Percentiles rank a stretch among this genome's conserved stretches.
phyloP scores from a whole-genome alignment of 768 basidiomycete species.

The Mrakia frigida region DNA sequence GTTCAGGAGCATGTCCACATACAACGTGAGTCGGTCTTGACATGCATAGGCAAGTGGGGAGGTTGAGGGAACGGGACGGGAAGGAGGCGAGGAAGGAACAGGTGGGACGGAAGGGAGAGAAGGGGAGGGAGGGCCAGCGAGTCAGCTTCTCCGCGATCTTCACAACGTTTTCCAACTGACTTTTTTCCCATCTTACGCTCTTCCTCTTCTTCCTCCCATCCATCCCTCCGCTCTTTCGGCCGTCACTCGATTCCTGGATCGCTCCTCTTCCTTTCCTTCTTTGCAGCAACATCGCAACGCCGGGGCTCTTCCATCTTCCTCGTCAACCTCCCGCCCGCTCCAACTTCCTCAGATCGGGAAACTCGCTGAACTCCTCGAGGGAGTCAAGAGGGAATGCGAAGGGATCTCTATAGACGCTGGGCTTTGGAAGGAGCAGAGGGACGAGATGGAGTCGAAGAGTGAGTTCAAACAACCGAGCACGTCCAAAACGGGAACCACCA shows the following conservation, averaged over 20 bases:
- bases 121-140: not conserved
- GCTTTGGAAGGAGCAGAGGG: slow-evolving; percentile 67
- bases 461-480: slow-evolving; percentile 39
- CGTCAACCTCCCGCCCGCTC: not conserved
- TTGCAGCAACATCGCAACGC: not conserved
- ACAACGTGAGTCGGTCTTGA: not conserved
- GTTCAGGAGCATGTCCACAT: not conserved
- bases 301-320: not conserved
- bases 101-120: not conserved
- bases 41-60: not conserved
- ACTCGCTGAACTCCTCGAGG: slow-evolving; percentile 72
- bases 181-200: not conserved
- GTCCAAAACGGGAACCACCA: slow-evolving; percentile 26
- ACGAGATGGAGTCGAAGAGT: slow-evolving; percentile 89
- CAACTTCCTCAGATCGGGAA: slow-evolving; percentile 38
- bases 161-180: no score
- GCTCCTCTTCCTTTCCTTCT: not conserved
- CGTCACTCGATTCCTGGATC: not conserved
- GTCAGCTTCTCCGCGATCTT: not conserved
- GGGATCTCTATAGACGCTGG: slow-evolving; percentile 61
- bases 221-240: not conserved
- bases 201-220: not conserved
- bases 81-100: not conserved
- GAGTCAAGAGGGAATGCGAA: slow-evolving; percentile 80
- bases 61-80: not conserved